A percentile compares a stretch with the other conserved stretches of the same genome.
These are phyloP conservation scores for Mycena kentingensis DNA, from an alignment of 768 basidiomycete species.

Conservation along the genomic window DNA sequence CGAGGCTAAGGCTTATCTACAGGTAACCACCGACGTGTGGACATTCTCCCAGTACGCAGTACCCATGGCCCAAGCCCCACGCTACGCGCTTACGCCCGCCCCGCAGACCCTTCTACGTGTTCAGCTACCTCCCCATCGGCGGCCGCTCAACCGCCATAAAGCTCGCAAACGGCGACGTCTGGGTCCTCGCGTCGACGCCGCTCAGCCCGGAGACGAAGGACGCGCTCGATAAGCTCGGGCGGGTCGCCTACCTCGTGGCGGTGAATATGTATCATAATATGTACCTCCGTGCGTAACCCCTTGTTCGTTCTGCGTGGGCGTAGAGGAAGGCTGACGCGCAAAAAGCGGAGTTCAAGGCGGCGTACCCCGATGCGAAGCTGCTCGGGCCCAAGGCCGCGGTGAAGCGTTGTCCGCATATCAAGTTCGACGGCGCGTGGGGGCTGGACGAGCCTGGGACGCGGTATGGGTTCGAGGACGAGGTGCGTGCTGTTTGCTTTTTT, in stretches of 20 bases:
- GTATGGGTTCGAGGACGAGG: constrained; percentile 80
- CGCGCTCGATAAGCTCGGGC: constrained; percentile 63
- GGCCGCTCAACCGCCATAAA: constrained; percentile 83
- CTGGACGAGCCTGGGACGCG: constrained; percentile 57
- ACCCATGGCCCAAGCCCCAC: too few species aligned
- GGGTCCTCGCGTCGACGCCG: constrained; percentile 79
- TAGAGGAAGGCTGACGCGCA: constrained; percentile 38
- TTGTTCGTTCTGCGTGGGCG: constrained; percentile 4
- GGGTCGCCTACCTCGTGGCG: constrained; percentile 68
- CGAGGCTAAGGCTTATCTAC: neutral
- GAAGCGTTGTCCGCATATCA: constrained; percentile 51
- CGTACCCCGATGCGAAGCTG: constrained; percentile 69
- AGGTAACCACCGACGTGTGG: constrained; percentile 13
- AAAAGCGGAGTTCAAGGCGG: constrained; percentile 67
- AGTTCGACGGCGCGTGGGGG: constrained; percentile 71
- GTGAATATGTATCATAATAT: constrained; percentile 60
- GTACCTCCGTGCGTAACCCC: constrained; percentile 48
- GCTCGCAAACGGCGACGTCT: constrained; percentile 67
- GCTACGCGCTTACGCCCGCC: neutral
- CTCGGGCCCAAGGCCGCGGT: constrained; percentile 64
- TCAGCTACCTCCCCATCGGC: constrained; percentile 70
- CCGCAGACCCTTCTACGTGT: constrained; percentile 64
- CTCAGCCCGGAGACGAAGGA: constrained; percentile 63
- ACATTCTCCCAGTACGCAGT: constrained; percentile 13
- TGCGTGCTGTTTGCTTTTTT: constrained; percentile 17